These are phyloP conservation scores for Thelonectria discophora DNA, from an alignment of 2,329 filamentous ascomycete species.

Conservation along the genomic window DNA sequence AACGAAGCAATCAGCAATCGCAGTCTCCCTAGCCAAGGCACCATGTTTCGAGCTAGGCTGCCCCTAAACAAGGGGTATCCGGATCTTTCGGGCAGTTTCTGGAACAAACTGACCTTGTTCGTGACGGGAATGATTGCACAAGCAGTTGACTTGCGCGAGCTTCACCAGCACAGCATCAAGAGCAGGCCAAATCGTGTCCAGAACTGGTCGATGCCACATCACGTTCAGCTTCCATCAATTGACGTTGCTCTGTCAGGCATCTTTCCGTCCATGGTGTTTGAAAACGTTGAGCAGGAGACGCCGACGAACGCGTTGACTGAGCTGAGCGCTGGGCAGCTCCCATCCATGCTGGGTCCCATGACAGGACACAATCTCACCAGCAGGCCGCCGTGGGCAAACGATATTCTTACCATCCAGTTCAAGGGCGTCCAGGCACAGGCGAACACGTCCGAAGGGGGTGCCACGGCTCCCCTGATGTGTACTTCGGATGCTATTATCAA, in stretches of 20 bases:
- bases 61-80: constrained; percentile 56
- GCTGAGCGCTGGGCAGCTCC: constrained; percentile 31
- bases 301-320: constrained; percentile 11
- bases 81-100: constrained; percentile 59
- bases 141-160: constrained; percentile 57
- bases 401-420: constrained; percentile 68
- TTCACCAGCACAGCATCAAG: constrained; percentile 56
- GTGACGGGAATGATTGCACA: constrained; percentile 62
- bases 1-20: constrained; percentile 39
- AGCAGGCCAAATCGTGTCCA: constrained; percentile 47
- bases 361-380: constrained; percentile 31
- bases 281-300: constrained; percentile 31
- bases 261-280: constrained; percentile 49
- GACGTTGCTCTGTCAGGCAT: constrained; percentile 59
- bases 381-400: constrained; percentile 63
- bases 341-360: constrained; percentile 37
- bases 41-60: constrained; percentile 51
- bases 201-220: constrained; percentile 52
- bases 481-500: constrained; percentile 64
- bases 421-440: constrained; percentile 51
- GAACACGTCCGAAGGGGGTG: constrained; percentile 14
- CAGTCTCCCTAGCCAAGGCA: constrained; percentile 35
- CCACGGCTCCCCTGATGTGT: constrained; percentile 45
- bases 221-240: constrained; percentile 58
- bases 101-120: constrained; percentile 61